Base-by-base conservation (phyloP, 1,284 basidiomycete genomes). In the Rhodotorula sp. region DNA sequence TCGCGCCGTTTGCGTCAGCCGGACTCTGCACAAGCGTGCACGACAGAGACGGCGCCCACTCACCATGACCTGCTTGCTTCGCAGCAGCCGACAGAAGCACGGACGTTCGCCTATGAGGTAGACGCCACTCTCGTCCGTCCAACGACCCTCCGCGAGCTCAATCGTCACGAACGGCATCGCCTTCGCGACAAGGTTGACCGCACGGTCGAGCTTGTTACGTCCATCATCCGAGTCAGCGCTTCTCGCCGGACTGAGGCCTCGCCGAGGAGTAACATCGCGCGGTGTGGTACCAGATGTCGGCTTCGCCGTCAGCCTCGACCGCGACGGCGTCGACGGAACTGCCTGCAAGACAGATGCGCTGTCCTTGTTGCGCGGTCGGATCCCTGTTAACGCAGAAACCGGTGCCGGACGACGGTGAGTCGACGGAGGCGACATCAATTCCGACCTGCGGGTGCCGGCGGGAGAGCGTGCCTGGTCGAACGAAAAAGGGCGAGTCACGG, bases 51-150 rank as follows among this genome's bases (percentile, higher is more conserved):
- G 0, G 2, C 15, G 28, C 38, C 14, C 12, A 28, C 54, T 87
- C 55, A 97, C 92, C 93, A 97, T 95, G 72, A 95, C 93, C 0
- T 90, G 94, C 76, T 92, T 89, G 5, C 90, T 93, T n/a, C 92
- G 87, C 49, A 95, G 82, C 67, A 95, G 95, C 28, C 93, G 87
- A 80, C 93, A 95, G 80, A 94, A 95, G 80, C 91, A 93, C 26
- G 95, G 83, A 79, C 89, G 93, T 2, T 81, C 88, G 16, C 93
- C 93, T 77, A 97, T 95, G 92, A 92, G 95, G 80, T 97, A 97
- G 3, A 92, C 93, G 23, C 93, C 93, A 71, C 91, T 92, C 81
- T 92, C 89, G 79, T 94, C 92, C 79, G 88, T 89, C 91, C 91
- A 93, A 86, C 88, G 66, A 88, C 89, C n/a, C 21, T 87, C 87